Evolutionary conservation across 169 alveolate genomes (phyloP), one percentile per base, ranked within the genome.

Genomic region (Cryptosporidium parvum): DNA sequence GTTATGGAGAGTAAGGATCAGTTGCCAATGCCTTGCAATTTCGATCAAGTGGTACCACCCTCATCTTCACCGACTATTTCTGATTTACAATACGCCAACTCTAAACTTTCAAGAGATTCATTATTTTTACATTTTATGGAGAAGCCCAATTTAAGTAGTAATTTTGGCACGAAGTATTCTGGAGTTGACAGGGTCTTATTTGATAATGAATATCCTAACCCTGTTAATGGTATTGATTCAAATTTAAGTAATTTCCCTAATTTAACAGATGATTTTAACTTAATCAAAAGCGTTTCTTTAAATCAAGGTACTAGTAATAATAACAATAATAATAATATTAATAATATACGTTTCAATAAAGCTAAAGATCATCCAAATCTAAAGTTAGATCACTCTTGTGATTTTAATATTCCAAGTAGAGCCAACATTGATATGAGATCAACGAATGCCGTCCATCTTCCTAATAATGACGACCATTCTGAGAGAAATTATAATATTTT

Each of bases 381-480:
- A 23, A 56, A 56, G 67, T 10, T 26, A 56, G 35, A 26, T 26
- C 29, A n/a, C 23, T 56, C 67, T 16, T 16, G 8, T 10, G 67
- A n/a, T 56, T 56, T 56, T 56, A 56, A 56, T 56, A 56, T 9
- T 26, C 67, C 35, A n/a, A 56, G n/a, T 4, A 48, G 69, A 72
- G 26, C 5, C 3, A 52, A 69, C 26, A 26, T 72, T 51, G 53
- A 52, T 29, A 29, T 35, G 7, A 52, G 51, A 16, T 52, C 85
- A 72, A 48, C 29, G 21, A 72, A 21, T 23, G 16, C 58, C 33
- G 85, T 51, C 72, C 72, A 65, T 35, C 39, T 21, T 18, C 10
- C 18, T 2, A 72, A 72, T 33, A 31, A 72, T 72, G 85, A 72
- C 33, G 70, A 31, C 70, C 14, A 37, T 65, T 65, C 72, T 65